Base-by-base conservation (phyloP, 2,329 filamentous ascomycete genomes). In the Colletotrichum abscissum region DNA sequence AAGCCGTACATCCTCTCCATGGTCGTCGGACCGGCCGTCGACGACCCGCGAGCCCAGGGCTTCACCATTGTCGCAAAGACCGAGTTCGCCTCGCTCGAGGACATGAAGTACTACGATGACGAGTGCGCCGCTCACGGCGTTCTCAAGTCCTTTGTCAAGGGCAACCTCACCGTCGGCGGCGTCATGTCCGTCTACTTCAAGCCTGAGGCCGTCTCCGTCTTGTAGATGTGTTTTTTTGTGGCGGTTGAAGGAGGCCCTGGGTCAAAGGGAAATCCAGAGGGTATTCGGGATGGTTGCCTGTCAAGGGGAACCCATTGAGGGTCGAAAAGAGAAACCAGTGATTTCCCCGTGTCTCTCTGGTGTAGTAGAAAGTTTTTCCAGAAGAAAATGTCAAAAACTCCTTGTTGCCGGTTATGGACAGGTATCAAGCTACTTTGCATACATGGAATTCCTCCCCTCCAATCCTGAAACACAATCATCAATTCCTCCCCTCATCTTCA, bases 71-170 rank as follows among this genome's bases (percentile, higher is more conserved):
- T 90, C 19, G 89, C 88, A 62, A 88, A 91, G 80, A 91, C 88
- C 54, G 88, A 89, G 59, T 94, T 94, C 78, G 87, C 88, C 58
- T 91, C 83, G 72, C 78, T 90, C 67, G 91, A 91, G 14, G 92
- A 94, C 80, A 91, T 94, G 89, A 86, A 89, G 76, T 94, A 89
- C 83, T 94, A 93, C 80, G 92, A 94, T 79, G 84, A 85, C 11
- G 85, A 79, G 67, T 88, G 86, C 76, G 72, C 77, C n/a, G 85
- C 84, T 2, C 86, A 88, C 75, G 76, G 78, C 69, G 79, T 75
- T 28, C 81, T 88, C 72, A 87, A 86, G 80, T 78, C 76, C 42
- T 75, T 77, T 2, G 82, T 81, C 16, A 78, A 78, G 75, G 66
- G 49, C n/a, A 76, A 70, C 22, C 74, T 86, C 30, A 77, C 76